A percentile compares a stretch with the other conserved stretches of the same genome.
phyloP scores from a whole-genome alignment of 2,329 filamentous ascomycete species.

The Orbilia quercus region DNA sequence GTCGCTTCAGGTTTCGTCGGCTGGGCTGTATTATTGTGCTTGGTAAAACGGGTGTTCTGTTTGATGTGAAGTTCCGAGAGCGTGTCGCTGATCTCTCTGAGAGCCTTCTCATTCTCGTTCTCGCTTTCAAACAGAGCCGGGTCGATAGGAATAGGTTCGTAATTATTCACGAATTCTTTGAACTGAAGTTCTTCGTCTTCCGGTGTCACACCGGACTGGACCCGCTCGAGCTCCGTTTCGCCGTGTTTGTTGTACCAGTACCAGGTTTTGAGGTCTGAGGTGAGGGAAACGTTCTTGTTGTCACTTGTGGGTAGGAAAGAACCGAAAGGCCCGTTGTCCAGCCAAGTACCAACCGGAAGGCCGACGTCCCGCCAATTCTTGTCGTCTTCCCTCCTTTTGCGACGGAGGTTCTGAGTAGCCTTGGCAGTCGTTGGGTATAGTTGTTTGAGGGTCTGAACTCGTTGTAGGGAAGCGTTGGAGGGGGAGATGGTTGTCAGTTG shows the following conservation, averaged over 20 bases:
- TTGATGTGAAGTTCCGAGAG: conserved; percentile 14
- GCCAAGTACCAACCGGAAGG: conserved; percentile 25
- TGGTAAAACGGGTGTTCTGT: conserved; percentile 20
- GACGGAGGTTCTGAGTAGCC: conserved; percentile 11
- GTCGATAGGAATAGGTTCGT: conserved; percentile 42
- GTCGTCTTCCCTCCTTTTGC: conserved; percentile 15
- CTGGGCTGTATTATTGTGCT: conserved; percentile 16
- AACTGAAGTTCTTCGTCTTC: conserved; percentile 33
- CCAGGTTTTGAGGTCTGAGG: conserved; percentile 5
- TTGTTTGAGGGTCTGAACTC: conserved; percentile 13
- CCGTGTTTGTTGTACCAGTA: conserved; percentile 34
- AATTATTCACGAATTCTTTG: conserved; percentile 35
- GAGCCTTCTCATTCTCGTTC: conserved; percentile 27
- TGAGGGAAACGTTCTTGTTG: conserved; percentile 7
- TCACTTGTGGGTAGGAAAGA: conserved; percentile 39
- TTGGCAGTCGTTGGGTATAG: conserved; percentile 11
- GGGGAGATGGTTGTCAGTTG: conserved; percentile 15
- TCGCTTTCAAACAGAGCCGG: conserved; percentile 49
- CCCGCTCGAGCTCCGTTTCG: conserved; percentile 24
- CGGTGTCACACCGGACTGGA: neutral
- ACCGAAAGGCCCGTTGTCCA: conserved; percentile 31
- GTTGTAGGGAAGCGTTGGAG: neutral
- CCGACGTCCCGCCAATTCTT: conserved; percentile 9
- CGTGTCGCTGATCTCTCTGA: conserved; percentile 38
- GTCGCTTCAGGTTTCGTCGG: conserved; percentile 24